phyloP scores from a whole-genome alignment of 2,329 filamentous ascomycete genomes.

The Phialophora tarda region DNA sequence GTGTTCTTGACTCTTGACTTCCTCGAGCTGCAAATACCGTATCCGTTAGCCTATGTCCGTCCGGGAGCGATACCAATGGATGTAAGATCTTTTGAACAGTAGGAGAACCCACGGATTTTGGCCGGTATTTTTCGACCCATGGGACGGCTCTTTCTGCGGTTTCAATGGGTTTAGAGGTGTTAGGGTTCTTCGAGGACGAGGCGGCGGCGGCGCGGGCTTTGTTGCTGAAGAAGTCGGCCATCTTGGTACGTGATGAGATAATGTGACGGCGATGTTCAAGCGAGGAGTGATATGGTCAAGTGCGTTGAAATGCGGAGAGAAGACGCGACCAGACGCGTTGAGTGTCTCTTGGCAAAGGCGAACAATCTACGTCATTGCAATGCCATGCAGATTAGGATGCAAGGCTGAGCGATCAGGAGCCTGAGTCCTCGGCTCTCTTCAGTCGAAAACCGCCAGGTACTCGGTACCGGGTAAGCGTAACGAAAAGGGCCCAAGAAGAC shows the following conservation, averaged over 20 bases:
- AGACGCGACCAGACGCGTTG: slow-evolving; percentile 20
- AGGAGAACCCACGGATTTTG: slow-evolving; percentile 64
- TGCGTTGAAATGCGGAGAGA: not conserved
- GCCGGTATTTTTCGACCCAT: slow-evolving; percentile 66
- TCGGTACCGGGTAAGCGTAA: not conserved
- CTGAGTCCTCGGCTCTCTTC: not conserved
- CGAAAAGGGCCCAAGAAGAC: not conserved
- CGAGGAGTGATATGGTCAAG: not conserved
- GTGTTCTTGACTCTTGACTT: slow-evolving; percentile 97
- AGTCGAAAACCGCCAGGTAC: not conserved
- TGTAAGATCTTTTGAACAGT: not conserved
- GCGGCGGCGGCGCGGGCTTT: slow-evolving; percentile 79
- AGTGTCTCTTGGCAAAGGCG: slow-evolving; percentile 29
- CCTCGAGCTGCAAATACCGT: slow-evolving; percentile 62
- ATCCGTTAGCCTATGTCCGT: not conserved
- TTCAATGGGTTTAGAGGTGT: slow-evolving; percentile 66
- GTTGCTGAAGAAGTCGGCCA: slow-evolving; percentile 94
- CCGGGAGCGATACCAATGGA: not conserved
- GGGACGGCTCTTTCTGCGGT: slow-evolving; percentile 72
- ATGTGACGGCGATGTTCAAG: not conserved
- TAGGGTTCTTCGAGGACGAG: slow-evolving; percentile 59
- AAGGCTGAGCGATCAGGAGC: not conserved
- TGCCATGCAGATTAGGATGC: not conserved
- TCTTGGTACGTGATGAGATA: slow-evolving; percentile 46
- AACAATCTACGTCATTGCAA: slow-evolving; percentile 17